Percentiles rank a stretch among this genome's conserved stretches.
These are phyloP conservation scores for Candida sonorensis DNA, from an alignment of 805 yeast genomes.

Conservation along the genomic window DNA sequence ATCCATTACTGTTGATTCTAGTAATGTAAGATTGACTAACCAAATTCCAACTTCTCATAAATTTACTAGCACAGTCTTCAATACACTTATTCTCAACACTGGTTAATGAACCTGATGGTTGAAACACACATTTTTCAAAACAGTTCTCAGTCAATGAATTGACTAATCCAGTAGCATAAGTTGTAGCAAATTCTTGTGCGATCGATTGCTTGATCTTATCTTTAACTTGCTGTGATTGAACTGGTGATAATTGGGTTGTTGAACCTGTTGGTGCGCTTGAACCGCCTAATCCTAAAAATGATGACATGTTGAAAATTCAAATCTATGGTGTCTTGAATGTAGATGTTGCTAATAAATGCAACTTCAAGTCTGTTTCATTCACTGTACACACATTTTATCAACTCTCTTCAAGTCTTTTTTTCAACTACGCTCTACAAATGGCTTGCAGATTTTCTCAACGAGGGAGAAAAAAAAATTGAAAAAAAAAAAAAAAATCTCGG, in stretches of 20 bases:
- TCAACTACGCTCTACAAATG: too few species aligned
- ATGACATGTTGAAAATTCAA: constrained; percentile 18
- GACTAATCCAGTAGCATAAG: constrained; percentile 83
- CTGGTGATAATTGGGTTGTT: constrained; percentile 7
- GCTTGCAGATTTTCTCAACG: too few species aligned
- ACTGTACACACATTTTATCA: too few species aligned
- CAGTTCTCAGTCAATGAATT: constrained; percentile 83
- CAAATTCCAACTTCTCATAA: constrained; percentile 87
- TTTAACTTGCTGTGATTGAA: constrained; percentile 40
- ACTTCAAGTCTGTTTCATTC: too few species aligned
- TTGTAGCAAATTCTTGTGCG: constrained; percentile 80
- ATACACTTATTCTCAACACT: constrained; percentile 60
- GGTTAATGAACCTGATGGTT: constrained; percentile 47
- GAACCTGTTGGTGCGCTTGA: constrained; percentile 8
- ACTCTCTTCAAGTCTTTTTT: too few species aligned
- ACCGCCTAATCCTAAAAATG: constrained; percentile 27
- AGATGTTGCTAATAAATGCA: too few species aligned
- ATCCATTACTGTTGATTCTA: constrained; percentile 39
- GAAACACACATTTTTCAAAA: constrained; percentile 66
- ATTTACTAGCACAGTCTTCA: constrained; percentile 74
- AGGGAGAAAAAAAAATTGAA: too few species aligned
- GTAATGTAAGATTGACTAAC: constrained; percentile 70
- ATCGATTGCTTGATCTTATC: constrained; percentile 63
- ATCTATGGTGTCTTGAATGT: neutral
- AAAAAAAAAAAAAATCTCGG: too few species aligned